Evolutionary conservation across 2,329 filamentous ascomycete species (phyloP).

Genomic region (Botrytis paeoniae): DNA sequence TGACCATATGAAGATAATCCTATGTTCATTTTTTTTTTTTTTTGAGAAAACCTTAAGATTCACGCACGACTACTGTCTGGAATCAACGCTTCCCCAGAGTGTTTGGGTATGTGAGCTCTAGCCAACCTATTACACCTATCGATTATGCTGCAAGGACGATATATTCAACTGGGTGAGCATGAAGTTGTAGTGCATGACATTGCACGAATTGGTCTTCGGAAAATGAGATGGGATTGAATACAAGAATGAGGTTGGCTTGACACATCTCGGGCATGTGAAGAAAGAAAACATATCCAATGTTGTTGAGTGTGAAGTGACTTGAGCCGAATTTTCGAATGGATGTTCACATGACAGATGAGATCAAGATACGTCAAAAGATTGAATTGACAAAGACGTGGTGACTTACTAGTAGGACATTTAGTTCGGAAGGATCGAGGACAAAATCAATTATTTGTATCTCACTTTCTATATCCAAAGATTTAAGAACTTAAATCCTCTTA

Average conservation of each 20-base stretch:
- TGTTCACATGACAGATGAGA: background rate
- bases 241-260: background rate
- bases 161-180: background rate
- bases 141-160: background rate
- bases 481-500: background rate
- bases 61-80: background rate
- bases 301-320: background rate
- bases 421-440: background rate
- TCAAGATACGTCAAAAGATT: background rate
- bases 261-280: background rate
- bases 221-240: background rate
- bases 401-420: no score
- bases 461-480: background rate
- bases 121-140: background rate
- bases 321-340: background rate
- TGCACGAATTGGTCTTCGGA: background rate
- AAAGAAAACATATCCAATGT: background rate
- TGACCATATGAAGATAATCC: background rate
- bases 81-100: background rate
- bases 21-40: background rate
- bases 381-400: background rate
- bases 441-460: background rate
- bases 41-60: background rate
- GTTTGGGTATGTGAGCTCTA: background rate
- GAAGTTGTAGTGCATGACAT: background rate